Base-by-base conservation (phyloP, 2,329 filamentous ascomycete genomes). In the Colletotrichum gigasporum region DNA sequence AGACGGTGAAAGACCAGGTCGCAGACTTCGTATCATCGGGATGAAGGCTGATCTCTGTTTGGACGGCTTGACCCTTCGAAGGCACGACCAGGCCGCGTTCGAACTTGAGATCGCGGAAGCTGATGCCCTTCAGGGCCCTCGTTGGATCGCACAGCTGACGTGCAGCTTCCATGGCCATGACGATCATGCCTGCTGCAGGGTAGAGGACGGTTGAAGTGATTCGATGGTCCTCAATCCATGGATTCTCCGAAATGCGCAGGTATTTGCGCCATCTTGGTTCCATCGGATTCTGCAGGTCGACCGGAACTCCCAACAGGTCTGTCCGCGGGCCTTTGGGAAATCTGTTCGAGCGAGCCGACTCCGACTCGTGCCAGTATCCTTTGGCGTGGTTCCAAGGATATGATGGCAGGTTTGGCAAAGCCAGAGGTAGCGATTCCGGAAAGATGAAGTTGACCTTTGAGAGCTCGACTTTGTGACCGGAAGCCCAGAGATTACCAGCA, bases 191-290 rank as follows among this genome's bases (percentile, higher is more conserved):
- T 8, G 74, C 72, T 7, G 73, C 76, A 54, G 80, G 75, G 52
- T 77, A 78, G 65, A 81, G 77, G 56, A 76, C 75, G 22, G 79
- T 73, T 61, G 74, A 80, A 52, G 80, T 76, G 69, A 83, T 79
- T 14, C 70, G 69, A 69, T 84, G 83, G 65, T 84, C 80, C 58
- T 80, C 70, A 12, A 81, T 76, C 63, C 84, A 84, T 7, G 83
- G 77, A 12, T 79, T 62, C 32, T 80, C 74, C 5, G 73, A 70
- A 1, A 77, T 61, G 0, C 67, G 65, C 9, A 69, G 12, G 11
- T 34, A 51, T 22, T 68, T 66, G 2, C 59, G 54, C 65, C 65
- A 69, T 3, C 30, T 32, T 0, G 62, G 61, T 6, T 62, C 55
- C 20, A 37, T 37, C 10, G 41, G 41, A 11, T 54, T 53, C 3